Evolutionary conservation across 73 alveolate genomes (phyloP).

Genomic region (Stentor coeruleus): DNA sequence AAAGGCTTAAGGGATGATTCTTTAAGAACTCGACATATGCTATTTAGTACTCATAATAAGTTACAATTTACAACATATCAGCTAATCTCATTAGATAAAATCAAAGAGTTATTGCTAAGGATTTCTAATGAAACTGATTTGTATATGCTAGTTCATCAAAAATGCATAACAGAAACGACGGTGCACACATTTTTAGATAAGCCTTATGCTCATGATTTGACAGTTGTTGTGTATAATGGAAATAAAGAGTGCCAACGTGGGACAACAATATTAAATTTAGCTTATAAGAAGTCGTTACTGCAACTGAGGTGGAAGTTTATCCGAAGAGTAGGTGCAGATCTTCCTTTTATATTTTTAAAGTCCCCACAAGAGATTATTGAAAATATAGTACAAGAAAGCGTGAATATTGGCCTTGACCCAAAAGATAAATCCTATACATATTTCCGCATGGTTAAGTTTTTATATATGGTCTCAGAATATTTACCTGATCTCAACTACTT

Average conservation of each 20-base stretch:
- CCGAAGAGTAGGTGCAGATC: not conserved
- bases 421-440: not conserved
- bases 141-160: not conserved
- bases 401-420: not conserved
- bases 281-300: not conserved
- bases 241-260: not conserved
- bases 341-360: no score
- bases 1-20: not conserved
- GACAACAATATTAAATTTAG: not conserved
- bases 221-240: not conserved
- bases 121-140: not conserved
- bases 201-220: not conserved
- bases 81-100: not conserved
- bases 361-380: not conserved
- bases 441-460: not conserved
- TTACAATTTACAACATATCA: not conserved
- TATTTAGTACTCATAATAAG: not conserved
- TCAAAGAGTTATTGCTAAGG: not conserved
- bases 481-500: conserved; percentile 7
- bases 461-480: not conserved
- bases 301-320: not conserved
- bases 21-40: not conserved
- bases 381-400: not conserved
- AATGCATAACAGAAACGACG: not conserved
- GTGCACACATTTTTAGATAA: not conserved